Evolutionary conservation across 768 basidiomycete species (phyloP).

Genomic region (Terana coerulea): DNA sequence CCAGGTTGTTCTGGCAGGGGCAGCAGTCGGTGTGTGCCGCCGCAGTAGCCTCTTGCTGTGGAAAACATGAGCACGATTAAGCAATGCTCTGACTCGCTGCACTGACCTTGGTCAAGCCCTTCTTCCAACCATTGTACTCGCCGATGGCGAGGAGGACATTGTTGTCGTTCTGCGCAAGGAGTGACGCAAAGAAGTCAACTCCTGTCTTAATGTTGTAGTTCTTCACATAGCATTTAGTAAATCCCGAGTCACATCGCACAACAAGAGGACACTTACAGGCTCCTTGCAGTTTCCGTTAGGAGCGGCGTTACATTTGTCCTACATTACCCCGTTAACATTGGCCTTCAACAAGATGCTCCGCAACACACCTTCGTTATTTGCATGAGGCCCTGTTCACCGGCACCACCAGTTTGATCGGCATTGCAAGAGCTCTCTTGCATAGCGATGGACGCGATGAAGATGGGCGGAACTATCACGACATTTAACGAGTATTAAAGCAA

Average conservation of each 20-base stretch:
- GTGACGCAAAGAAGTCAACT: constrained; percentile 53
- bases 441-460: constrained; percentile 80
- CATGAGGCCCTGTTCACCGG: constrained; percentile 85
- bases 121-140: constrained; percentile 72
- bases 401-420: constrained; percentile 61
- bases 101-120: constrained; percentile 54
- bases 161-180: constrained; percentile 44
- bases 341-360: too few relatives aligned
- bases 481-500: constrained; percentile 45
- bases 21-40: constrained; percentile 54
- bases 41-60: constrained; percentile 52
- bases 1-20: constrained; percentile 78
- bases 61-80: background rate
- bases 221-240: background rate
- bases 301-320: constrained; percentile 68
- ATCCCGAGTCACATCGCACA: background rate
- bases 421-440: constrained; percentile 87
- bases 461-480: constrained; percentile 50
- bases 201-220: constrained; percentile 69
- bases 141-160: constrained; percentile 60
- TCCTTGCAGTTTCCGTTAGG: constrained; percentile 41
- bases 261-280: constrained; percentile 25
- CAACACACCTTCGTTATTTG: constrained; percentile 54
- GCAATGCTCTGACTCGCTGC: too few relatives aligned
- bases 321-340: too few relatives aligned